These are phyloP conservation scores for Xylaria grammica DNA, from an alignment of 495 filamentous ascomycete genomes.

Conservation along the genomic window DNA sequence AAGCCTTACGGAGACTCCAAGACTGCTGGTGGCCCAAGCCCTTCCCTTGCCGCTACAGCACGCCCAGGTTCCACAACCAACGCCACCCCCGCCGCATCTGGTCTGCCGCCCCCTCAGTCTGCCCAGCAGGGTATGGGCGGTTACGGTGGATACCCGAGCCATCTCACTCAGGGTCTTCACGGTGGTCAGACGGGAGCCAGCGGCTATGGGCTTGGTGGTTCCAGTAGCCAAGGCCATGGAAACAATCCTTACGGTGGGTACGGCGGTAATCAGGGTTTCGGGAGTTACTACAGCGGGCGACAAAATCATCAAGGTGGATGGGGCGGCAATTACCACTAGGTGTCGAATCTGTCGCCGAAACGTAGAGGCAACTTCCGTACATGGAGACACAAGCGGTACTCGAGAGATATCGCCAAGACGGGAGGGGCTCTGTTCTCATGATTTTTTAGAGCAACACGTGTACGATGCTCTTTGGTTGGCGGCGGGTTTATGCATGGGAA, in stretches of 20 bases:
- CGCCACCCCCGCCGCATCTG: slow-evolving; percentile 65
- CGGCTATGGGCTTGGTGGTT: slow-evolving; percentile 70
- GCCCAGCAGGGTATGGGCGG: slow-evolving; percentile 64
- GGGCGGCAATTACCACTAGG: slow-evolving; percentile 72
- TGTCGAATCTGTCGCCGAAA: slow-evolving; percentile 25
- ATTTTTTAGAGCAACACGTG: slow-evolving; percentile 27
- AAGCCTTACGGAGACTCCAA: slow-evolving; percentile 78
- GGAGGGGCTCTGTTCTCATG: slow-evolving; percentile 34
- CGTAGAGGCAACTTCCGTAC: slow-evolving; percentile 15
- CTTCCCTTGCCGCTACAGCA: slow-evolving; percentile 77
- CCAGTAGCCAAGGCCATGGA: slow-evolving; percentile 65
- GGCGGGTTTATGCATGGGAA: slow-evolving; percentile 34
- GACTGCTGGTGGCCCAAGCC: slow-evolving; percentile 75
- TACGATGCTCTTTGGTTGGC: slow-evolving; percentile 33
- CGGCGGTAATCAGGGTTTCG: slow-evolving; percentile 59
- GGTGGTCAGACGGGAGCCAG: slow-evolving; percentile 68
- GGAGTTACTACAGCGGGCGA: slow-evolving; percentile 57
- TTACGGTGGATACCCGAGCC: slow-evolving; percentile 76
- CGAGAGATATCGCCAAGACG: slow-evolving; percentile 21
- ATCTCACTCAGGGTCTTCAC: slow-evolving; percentile 69
- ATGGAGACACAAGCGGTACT: slow-evolving; percentile 12
- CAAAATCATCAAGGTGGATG: slow-evolving; percentile 60
- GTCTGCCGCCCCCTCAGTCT: slow-evolving; percentile 78
- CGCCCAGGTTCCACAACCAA: slow-evolving; percentile 88
- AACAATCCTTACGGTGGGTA: slow-evolving; percentile 58